Percentiles rank a stretch among this genome's conserved stretches.
Conservation (phyloP, 345 rosid species). For the Erysimum cheiranthoides region DNA sequence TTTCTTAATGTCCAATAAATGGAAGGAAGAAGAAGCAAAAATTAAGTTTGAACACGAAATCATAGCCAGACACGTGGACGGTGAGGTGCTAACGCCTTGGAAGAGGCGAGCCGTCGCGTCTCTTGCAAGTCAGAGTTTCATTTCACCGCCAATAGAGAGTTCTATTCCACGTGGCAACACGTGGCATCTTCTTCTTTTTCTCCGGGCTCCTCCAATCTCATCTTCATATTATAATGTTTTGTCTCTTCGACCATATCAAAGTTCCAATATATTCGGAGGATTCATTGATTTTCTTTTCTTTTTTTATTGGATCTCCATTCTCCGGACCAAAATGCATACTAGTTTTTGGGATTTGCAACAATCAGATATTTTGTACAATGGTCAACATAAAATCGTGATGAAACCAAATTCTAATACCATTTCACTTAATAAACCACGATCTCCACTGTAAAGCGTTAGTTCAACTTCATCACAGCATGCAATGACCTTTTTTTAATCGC, state of each 20-base stretch:
- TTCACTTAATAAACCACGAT: neutral
- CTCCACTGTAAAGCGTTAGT: neutral
- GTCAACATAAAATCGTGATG: neutral
- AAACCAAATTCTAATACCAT: neutral
- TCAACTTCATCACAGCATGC: neutral
- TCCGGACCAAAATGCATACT: neutral
- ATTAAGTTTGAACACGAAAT: neutral
- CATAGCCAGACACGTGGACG: constrained; percentile 27
- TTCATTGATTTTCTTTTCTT: neutral
- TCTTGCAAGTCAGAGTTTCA: constrained; percentile 13
- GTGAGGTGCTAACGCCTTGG: constrained; percentile 34
- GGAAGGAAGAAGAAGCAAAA: neutral
- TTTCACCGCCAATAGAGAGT: neutral
- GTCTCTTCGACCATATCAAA: constrained; percentile 14
- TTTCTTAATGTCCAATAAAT: constrained; percentile 2
- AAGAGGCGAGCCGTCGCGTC: constrained; percentile 46
- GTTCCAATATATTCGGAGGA: constrained; percentile 40
- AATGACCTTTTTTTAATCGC: too few relatives aligned
- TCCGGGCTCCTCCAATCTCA: neutral
- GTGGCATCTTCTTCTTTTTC: constrained; percentile 9
- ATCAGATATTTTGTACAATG: neutral
- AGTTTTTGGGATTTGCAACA: neutral
- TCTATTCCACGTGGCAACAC: constrained; percentile 37
- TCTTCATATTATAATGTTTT: constrained; percentile 1
- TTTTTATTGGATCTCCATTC: neutral